A percentile compares a stretch with the other conserved stretches of the same genome.
These are phyloP conservation scores for Artemisia tridentata DNA, from an alignment of 129 eudicot species.

Conservation along the genomic window DNA sequence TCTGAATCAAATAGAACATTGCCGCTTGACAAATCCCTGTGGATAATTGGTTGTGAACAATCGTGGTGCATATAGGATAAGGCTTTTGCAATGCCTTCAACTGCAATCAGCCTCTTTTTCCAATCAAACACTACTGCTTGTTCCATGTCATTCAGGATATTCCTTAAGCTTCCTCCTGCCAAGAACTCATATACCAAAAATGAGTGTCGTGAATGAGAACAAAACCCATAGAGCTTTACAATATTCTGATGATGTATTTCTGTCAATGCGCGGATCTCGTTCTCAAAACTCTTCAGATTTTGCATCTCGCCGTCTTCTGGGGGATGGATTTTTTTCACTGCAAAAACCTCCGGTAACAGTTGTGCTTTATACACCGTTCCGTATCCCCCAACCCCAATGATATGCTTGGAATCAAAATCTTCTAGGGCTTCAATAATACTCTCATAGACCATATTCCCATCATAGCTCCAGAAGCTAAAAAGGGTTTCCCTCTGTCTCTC, in stretches of 20 bases:
- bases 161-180: conserved; percentile 23
- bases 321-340: conserved; percentile 34
- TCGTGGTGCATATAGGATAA: conserved; percentile 46
- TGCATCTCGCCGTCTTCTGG: conserved; percentile 7
- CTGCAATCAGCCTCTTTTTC: conserved; percentile 34
- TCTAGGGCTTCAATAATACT: conserved; percentile 39
- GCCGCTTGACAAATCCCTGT: conserved; percentile 46
- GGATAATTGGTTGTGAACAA: conserved; percentile 36
- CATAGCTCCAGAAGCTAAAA: conserved; percentile 32
- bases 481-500: not conserved
- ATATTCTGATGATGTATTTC: conserved; percentile 35
- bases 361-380: conserved; percentile 36
- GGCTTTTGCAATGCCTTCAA: conserved; percentile 37
- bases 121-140: conserved; percentile 23
- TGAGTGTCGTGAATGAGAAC: conserved; percentile 35
- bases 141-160: conserved; percentile 25
- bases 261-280: conserved; percentile 30
- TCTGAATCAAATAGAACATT: conserved; percentile 37
- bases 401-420: conserved; percentile 23
- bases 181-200: conserved; percentile 33
- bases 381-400: conserved; percentile 37
- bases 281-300: conserved; percentile 17
- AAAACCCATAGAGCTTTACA: conserved; percentile 40
- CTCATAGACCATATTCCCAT: conserved; percentile 36
- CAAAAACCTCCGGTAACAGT: conserved; percentile 25